A percentile compares a stretch with the other conserved stretches of the same genome.
phyloP scores from a whole-genome alignment of 345 rosid genomes.

The Ceriops tagal region DNA sequence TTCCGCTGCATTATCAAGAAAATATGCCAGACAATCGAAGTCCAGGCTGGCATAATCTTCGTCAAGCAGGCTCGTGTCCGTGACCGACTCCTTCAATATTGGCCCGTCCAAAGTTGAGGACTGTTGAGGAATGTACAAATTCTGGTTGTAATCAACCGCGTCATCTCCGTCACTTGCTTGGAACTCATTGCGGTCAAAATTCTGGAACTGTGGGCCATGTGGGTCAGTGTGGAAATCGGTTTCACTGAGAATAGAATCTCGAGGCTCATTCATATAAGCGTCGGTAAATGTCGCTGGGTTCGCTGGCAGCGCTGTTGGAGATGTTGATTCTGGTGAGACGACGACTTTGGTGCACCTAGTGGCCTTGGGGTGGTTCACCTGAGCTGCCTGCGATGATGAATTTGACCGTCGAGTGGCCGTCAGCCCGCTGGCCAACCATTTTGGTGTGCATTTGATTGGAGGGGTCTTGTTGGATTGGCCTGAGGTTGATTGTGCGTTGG shows the following conservation, averaged over 20 bases:
- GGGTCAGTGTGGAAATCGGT: neutral
- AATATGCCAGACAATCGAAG: constrained; percentile 32
- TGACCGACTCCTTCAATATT: constrained; percentile 21
- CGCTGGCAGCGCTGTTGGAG: neutral
- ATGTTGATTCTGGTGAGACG: constrained; percentile 7
- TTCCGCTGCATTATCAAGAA: constrained; percentile 31
- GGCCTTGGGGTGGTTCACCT: constrained; percentile 34
- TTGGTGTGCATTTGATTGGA: neutral
- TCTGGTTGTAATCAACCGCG: neutral
- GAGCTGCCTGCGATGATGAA: neutral
- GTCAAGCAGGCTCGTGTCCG: neutral
- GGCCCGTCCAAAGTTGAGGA: neutral
- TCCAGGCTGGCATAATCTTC: constrained; percentile 23
- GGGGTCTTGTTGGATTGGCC: neutral
- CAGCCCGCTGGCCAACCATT: neutral
- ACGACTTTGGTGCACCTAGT: constrained; percentile 24
- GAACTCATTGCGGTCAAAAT: constrained; percentile 9
- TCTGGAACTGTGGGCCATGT: constrained; percentile 14
- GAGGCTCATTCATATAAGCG: neutral
- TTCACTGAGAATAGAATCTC: neutral
- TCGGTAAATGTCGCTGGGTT: neutral
- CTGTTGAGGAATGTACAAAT: neutral
- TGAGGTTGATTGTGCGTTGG: constrained; percentile 12
- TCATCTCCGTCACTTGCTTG: constrained; percentile 1
- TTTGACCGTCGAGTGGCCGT: neutral